phyloP scores from a whole-genome alignment of 257 asterid species.

The Catharanthus roseus region DNA sequence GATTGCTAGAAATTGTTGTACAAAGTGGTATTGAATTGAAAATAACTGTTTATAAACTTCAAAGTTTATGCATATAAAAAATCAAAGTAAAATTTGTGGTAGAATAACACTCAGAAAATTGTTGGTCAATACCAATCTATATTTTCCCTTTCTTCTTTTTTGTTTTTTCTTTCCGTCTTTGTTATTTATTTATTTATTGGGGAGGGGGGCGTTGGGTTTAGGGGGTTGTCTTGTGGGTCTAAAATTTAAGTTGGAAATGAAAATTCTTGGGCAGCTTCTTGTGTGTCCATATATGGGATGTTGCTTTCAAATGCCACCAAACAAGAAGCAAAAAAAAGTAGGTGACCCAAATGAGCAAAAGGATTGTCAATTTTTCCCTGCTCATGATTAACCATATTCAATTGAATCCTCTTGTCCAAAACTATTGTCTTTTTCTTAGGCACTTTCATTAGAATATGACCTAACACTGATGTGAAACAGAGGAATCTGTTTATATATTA shows the following conservation, averaged over 20 bases:
- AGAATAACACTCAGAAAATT: too few relatives aligned
- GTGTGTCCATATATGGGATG: slow-evolving; percentile 4
- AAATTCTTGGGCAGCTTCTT: background rate
- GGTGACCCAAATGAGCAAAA: slow-evolving; percentile 15
- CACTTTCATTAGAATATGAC: background rate
- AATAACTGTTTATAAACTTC: too few relatives aligned
- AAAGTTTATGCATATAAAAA: too few relatives aligned
- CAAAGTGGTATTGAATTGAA: too few relatives aligned
- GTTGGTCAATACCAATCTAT: too few relatives aligned
- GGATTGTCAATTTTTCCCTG: slow-evolving; percentile 3
- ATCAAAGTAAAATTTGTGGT: too few relatives aligned
- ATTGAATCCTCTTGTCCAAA: background rate
- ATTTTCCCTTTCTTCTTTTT: too few relatives aligned
- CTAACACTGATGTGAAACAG: background rate
- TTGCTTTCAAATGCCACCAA: slow-evolving; percentile 15
- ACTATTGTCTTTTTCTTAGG: slow-evolving; percentile 1
- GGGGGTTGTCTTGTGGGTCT: too few relatives aligned
- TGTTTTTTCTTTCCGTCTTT: too few relatives aligned
- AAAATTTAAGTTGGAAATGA: background rate
- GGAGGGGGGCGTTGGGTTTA: background rate
- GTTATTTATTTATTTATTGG: too few relatives aligned
- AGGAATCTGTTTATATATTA: background rate
- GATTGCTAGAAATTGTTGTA: too few relatives aligned
- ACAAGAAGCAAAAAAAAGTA: slow-evolving; percentile 5
- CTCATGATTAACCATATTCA: slow-evolving; percentile 1